Evolutionary conservation across 108 stramenopile genomes (phyloP).

Genomic region (Pinguiococcus pyrenoidosus): DNA sequence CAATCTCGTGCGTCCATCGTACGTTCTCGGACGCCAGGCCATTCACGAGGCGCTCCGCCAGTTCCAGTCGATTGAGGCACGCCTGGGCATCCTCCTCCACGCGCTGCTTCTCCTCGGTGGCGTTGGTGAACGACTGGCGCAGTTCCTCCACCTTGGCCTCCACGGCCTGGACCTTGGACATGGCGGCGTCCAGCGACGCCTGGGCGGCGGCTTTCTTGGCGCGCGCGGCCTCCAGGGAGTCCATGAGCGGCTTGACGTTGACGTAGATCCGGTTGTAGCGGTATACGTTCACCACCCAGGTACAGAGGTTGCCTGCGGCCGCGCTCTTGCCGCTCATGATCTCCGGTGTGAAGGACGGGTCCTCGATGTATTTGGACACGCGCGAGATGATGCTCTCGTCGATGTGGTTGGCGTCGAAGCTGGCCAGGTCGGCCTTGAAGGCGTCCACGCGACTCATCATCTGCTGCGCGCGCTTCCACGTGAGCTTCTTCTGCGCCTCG

Average conservation of each 20-base stretch:
- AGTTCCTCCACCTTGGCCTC: conserved; percentile 28
- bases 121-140: conserved; percentile 26
- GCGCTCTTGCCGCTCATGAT: conserved; percentile 14
- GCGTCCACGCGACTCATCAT: conserved; percentile 29
- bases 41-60: conserved; percentile 28
- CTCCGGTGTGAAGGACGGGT: conserved; percentile 14
- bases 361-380: conserved; percentile 4
- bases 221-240: conserved; percentile 14
- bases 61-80: conserved; percentile 8
- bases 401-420: conserved; percentile 22
- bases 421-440: conserved; percentile 15
- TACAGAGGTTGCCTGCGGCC: conserved; percentile 30
- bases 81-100: conserved; percentile 19
- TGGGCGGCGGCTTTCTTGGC: not conserved
- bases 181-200: conserved; percentile 15
- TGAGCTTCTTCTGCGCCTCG: conserved; percentile 31
- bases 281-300: conserved; percentile 35
- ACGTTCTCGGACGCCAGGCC: conserved; percentile 27
- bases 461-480: conserved; percentile 34
- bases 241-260: conserved; percentile 37
- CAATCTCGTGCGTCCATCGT: conserved; percentile 30
- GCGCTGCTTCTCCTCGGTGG: conserved; percentile 14
- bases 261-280: conserved; percentile 29
- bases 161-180: conserved; percentile 1
- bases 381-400: no score